A percentile compares a stretch with the other conserved stretches of the same genome.
These are phyloP conservation scores for Fraxinus quadrangulata DNA, from an alignment of 257 asterid genomes.

Conservation along the genomic window DNA sequence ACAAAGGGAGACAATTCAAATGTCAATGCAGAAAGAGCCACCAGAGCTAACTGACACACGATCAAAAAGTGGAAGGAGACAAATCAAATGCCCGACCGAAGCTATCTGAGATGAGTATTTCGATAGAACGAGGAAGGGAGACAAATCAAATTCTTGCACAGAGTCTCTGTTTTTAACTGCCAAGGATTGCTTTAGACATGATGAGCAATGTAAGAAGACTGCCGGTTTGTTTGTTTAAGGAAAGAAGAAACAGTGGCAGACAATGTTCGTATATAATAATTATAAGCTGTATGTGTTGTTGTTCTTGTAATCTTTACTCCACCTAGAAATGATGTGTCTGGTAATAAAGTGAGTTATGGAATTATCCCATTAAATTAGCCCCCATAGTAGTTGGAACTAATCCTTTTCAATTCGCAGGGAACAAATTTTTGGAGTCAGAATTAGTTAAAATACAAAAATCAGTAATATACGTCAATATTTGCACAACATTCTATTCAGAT, in stretches of 20 bases:
- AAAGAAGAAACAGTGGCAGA: slow-evolving; percentile 79
- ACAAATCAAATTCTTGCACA: not conserved
- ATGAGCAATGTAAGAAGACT: slow-evolving; percentile 49
- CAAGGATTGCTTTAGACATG: slow-evolving; percentile 48
- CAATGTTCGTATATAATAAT: slow-evolving; percentile 49
- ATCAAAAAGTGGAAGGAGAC: too few species aligned
- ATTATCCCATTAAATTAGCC: slow-evolving; percentile 33
- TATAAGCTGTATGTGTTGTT: slow-evolving; percentile 34
- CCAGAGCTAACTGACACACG: too few species aligned
- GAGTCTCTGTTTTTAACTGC: slow-evolving; percentile 34
- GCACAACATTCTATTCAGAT: not conserved
- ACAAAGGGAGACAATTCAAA: not conserved
- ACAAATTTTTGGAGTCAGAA: slow-evolving; percentile 56
- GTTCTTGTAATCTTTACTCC: slow-evolving; percentile 35
- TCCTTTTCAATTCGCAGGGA: slow-evolving; percentile 31
- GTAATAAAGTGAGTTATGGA: slow-evolving; percentile 28
- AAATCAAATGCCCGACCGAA: not conserved
- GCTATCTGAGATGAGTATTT: not conserved
- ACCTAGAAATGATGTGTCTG: slow-evolving; percentile 28
- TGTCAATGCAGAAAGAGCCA: too few species aligned
- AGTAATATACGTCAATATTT: not conserved
- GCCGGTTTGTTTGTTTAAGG: slow-evolving; percentile 69
- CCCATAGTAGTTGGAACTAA: slow-evolving; percentile 41
- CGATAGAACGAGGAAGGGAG: not conserved
- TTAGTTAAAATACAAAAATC: slow-evolving; percentile 37